Evolutionary conservation across 805 yeast species (phyloP).

Genomic region (Kodamaea neixiangensis): DNA sequence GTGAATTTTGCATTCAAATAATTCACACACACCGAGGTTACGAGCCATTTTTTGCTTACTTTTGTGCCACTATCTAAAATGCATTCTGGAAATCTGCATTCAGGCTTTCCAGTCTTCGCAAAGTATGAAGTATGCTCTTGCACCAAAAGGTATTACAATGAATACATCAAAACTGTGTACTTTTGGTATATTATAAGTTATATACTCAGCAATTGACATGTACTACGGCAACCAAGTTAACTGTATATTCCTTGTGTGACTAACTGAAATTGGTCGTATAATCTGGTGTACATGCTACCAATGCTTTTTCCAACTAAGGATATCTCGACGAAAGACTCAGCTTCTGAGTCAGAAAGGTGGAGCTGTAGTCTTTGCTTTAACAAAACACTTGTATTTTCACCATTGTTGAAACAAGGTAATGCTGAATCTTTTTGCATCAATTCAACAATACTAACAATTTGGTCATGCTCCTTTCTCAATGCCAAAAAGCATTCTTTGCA

Average conservation of each 20-base stretch:
- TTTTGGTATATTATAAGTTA: neutral
- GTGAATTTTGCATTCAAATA: too few species aligned
- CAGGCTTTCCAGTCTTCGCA: too few species aligned
- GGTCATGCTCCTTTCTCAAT: conserved; percentile 71
- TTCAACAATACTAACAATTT: conserved; percentile 80
- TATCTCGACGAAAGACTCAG: conserved; percentile 76
- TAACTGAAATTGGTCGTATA: conserved; percentile 94
- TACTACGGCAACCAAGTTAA: conserved; percentile 24
- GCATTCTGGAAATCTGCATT: too few species aligned
- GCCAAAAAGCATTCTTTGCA: conserved; percentile 75
- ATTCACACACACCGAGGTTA: too few species aligned
- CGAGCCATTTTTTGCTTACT: too few species aligned
- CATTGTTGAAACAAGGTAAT: conserved; percentile 89
- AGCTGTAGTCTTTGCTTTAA: conserved; percentile 81
- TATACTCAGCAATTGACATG: neutral
- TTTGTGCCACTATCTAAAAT: too few species aligned
- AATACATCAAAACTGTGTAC: too few species aligned
- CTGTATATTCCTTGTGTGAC: conserved; percentile 93
- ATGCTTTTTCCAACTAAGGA: conserved; percentile 75
- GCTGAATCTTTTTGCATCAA: conserved; percentile 90
- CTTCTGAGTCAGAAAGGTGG: conserved; percentile 69
- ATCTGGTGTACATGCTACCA: conserved; percentile 85
- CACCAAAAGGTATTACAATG: too few species aligned
- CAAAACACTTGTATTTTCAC: conserved; percentile 77
- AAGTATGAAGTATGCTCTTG: too few species aligned